These are phyloP conservation scores for Jacaranda copaia DNA, from an alignment of 257 asterid species.

Conservation along the genomic window DNA sequence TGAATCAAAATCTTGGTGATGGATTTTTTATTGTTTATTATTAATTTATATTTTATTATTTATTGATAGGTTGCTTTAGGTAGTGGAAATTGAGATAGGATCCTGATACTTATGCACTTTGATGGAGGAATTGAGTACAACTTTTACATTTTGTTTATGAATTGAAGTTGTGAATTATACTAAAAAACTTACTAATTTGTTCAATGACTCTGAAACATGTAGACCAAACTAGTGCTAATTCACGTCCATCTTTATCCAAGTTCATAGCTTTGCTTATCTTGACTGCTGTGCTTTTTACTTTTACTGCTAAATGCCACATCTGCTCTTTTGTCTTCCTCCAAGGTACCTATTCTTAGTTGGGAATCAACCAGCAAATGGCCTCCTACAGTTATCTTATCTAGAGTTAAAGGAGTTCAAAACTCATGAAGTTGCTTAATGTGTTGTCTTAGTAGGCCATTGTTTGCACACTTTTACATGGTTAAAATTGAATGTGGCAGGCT, in stretches of 20 bases:
- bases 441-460: slow-evolving; percentile 23
- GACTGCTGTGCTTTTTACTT: slow-evolving; percentile 6
- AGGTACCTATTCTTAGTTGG: slow-evolving; percentile 1
- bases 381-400: background rate
- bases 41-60: slow-evolving; percentile 32
- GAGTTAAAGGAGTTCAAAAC: slow-evolving; percentile 23
- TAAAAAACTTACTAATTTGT: slow-evolving; percentile 17
- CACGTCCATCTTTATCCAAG: no score
- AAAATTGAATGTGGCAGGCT: background rate
- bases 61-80: slow-evolving; percentile 73
- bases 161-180: slow-evolving; percentile 14
- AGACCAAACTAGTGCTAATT: no score
- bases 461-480: background rate
- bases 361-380: background rate
- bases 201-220: no score
- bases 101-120: slow-evolving; percentile 81
- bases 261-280: slow-evolving; percentile 1
- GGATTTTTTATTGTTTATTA: slow-evolving; percentile 19
- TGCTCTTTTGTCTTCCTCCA: slow-evolving; percentile 20
- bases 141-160: slow-evolving; percentile 10
- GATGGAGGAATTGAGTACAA: slow-evolving; percentile 9
- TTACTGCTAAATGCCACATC: slow-evolving; percentile 4
- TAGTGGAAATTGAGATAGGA: slow-evolving; percentile 70
- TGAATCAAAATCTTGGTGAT: slow-evolving; percentile 9
- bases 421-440: slow-evolving; percentile 28